Base-by-base conservation (phyloP, 139 green algal genomes). In the Edaphochlamys debaryana region DNA sequence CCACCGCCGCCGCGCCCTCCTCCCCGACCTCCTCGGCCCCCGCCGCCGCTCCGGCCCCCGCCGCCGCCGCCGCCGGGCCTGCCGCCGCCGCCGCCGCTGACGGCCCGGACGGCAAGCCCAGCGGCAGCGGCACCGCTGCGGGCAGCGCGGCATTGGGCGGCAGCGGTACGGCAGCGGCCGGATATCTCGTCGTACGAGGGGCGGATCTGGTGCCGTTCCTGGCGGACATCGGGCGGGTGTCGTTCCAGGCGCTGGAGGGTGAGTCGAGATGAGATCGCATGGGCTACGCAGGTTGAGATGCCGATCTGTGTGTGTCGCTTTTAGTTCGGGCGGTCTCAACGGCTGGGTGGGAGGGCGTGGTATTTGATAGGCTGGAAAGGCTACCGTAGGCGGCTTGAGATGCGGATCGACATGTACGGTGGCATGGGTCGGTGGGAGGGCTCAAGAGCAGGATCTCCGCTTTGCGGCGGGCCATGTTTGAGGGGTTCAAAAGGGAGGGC, bases 201-300 rank as follows among this genome's bases (percentile, higher is more conserved):
- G 41, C 27, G 17, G 75, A 81, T 37, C 41, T 81, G 75, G 4
- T 45, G 30, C 60, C 41, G 15, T 41, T 50, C 40, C 41, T n/a
- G n/a, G 42, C 41, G 3, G 75, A 81, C 30, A 32, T 71, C 5
- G 75, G 75, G 6, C 60, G 75, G 2, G 60, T 81, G 75, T 81
- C 75, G 75, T 81, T 70, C 41, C 38, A 34, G 60, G 62, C 56
- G 32, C n/a, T 81, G 20, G 25, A 41, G 38, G 73, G 73, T 80
- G 60, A 38, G 72, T 67, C 45, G n/a, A n/a, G n/a, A n/a, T 8
- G 20, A 15, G 19, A n/a, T n/a, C n/a, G 58, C 20, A 8, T n/a
- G 58, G 58, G 19, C 29, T 66, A 66, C 58, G 58, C n/a, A 32
- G 50, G 20, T 20, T 60, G 17, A 17, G 52, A 29, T 20, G 19